A percentile compares a stretch with the other conserved stretches of the same genome.
These are phyloP conservation scores for Botrytis deweyae DNA, from an alignment of 2,329 filamentous ascomycete genomes.

Conservation along the genomic window DNA sequence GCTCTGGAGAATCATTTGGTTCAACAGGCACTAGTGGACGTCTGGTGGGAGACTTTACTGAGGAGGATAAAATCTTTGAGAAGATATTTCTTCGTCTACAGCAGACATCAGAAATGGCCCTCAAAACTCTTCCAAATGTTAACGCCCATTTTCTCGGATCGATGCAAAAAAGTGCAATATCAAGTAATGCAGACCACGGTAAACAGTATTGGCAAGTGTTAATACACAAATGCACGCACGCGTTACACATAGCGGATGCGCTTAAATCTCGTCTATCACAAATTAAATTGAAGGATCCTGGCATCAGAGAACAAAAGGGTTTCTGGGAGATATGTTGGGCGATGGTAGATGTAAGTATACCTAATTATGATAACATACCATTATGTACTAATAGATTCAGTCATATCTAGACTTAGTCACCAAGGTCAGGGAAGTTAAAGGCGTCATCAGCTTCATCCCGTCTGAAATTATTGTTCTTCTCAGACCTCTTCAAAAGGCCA, in stretches of 20 bases:
- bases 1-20: constrained; percentile 78
- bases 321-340: constrained; percentile 73
- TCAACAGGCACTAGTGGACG: constrained; percentile 43
- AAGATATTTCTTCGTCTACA: constrained; percentile 76
- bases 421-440: constrained; percentile 56
- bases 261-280: constrained; percentile 71
- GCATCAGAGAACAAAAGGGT: constrained; percentile 60
- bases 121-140: constrained; percentile 68
- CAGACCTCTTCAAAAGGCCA: constrained; percentile 75
- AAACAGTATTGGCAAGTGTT: constrained; percentile 68
- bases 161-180: constrained; percentile 61
- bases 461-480: constrained; percentile 71
- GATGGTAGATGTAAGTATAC: constrained; percentile 54
- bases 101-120: constrained; percentile 69
- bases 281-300: constrained; percentile 83
- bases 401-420: constrained; percentile 67
- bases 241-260: constrained; percentile 70
- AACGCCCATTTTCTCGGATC: constrained; percentile 64
- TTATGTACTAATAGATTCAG: constrained; percentile 39
- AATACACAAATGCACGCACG: constrained; percentile 67
- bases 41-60: constrained; percentile 56
- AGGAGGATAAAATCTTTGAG: constrained; percentile 81
- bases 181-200: constrained; percentile 58
- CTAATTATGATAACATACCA: neutral
- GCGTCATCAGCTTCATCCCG: constrained; percentile 50